Evolutionary conservation across 352 stramenopile genomes (phyloP).

Genomic region (Phytopythium helicoides): DNA sequence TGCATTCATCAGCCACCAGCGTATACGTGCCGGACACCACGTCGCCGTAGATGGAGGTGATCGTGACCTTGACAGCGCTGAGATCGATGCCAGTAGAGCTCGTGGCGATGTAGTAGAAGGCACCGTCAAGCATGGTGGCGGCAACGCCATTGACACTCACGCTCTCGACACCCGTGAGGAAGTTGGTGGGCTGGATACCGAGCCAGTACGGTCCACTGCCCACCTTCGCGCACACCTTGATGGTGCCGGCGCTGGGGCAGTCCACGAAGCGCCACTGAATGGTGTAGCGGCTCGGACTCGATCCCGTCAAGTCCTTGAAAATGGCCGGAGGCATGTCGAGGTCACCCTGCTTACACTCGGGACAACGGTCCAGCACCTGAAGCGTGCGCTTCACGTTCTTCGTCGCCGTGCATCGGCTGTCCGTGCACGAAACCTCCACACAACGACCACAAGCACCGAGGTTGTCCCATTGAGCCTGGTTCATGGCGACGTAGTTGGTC

Average conservation of each 20-base stretch:
- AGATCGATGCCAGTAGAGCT: constrained; percentile 17
- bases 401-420: constrained; percentile 16
- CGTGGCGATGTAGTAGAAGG: constrained; percentile 38
- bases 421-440: constrained; percentile 36
- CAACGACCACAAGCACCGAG: constrained; percentile 37
- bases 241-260: constrained; percentile 23
- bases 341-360: constrained; percentile 34
- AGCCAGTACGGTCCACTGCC: constrained; percentile 36
- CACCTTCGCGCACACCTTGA: constrained; percentile 39
- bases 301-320: constrained; percentile 31
- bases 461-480: constrained; percentile 44
- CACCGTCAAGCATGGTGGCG: constrained; percentile 20
- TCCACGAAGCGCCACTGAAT: constrained; percentile 42
- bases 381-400: constrained; percentile 11
- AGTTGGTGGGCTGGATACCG: constrained; percentile 40
- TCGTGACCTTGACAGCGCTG: constrained; percentile 14
- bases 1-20: constrained; percentile 26
- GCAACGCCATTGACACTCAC: constrained; percentile 29
- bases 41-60: constrained; percentile 29
- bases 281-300: constrained; percentile 20
- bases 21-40: constrained; percentile 24
- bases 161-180: constrained; percentile 23
- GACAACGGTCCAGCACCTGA: constrained; percentile 36
- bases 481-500: constrained; percentile 48
- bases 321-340: constrained; percentile 31